These are phyloP conservation scores for Ascoidea tarda DNA, from an alignment of 805 yeast genomes.

Conservation along the genomic window DNA sequence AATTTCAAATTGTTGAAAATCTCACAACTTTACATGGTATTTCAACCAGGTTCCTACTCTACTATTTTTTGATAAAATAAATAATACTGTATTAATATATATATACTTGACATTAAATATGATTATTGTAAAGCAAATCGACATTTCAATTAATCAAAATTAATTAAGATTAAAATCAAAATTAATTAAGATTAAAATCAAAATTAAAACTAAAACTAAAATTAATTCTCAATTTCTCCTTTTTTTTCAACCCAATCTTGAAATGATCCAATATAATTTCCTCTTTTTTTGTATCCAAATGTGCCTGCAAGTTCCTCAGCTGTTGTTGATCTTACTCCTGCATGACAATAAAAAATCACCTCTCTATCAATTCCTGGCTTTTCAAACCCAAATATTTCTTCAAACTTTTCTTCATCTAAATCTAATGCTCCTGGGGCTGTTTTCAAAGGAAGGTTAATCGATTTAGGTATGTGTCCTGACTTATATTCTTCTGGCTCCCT, in stretches of 20 bases:
- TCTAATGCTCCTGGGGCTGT: conserved; percentile 89
- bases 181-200: too few relatives aligned
- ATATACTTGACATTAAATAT: too few relatives aligned
- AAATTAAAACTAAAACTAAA: not conserved
- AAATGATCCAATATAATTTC: conserved; percentile 78
- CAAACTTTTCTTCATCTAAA: conserved; percentile 64
- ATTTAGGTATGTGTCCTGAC: conserved; percentile 67
- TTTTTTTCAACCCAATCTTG: conserved; percentile 61
- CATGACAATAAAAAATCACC: conserved; percentile 81
- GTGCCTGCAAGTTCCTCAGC: conserved; percentile 88
- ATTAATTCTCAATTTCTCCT: conserved; percentile 11
- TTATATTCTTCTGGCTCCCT: conserved; percentile 76
- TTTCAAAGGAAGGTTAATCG: conserved; percentile 81
- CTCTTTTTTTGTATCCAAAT: conserved; percentile 74
- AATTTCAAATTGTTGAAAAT: too few relatives aligned
- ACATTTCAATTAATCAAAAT: too few relatives aligned
- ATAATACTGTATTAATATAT: too few relatives aligned
- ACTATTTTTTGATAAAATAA: too few relatives aligned
- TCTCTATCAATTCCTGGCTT: conserved; percentile 66
- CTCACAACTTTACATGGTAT: too few relatives aligned
- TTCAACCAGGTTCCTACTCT: too few relatives aligned
- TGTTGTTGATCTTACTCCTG: conserved; percentile 81
- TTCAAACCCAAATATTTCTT: conserved; percentile 63
- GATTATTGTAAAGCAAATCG: too few relatives aligned
- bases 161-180: not conserved